Evolutionary conservation across 331 rosid species (phyloP).

Genomic region (Malus hybrid): DNA sequence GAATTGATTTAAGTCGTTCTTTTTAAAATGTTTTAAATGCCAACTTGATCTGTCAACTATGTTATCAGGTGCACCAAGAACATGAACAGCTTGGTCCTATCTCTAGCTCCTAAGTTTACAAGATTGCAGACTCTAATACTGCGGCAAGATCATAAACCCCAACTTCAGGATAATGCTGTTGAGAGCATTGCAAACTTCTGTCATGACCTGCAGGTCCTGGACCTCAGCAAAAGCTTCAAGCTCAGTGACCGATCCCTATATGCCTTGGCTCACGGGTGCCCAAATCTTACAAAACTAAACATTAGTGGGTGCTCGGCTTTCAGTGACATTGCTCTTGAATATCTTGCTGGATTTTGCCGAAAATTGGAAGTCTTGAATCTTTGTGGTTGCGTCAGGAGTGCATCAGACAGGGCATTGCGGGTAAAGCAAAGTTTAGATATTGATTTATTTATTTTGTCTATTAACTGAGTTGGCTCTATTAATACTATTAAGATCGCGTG

Average conservation of each 20-base stretch:
- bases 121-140: conserved; percentile 66
- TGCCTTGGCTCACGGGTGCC: conserved; percentile 72
- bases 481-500: background rate
- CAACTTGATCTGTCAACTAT: background rate
- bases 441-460: background rate
- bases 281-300: conserved; percentile 57
- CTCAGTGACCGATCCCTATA: conserved; percentile 66
- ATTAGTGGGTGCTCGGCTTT: conserved; percentile 88
- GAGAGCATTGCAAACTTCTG: conserved; percentile 65
- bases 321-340: conserved; percentile 66
- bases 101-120: conserved; percentile 68
- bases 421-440: conserved; percentile 16
- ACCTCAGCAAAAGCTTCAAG: conserved; percentile 94
- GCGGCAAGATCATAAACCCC: conserved; percentile 75
- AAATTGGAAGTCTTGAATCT: conserved; percentile 68
- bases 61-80: conserved; percentile 79
- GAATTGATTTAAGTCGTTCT: background rate
- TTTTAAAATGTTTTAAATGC: background rate
- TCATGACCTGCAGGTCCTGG: conserved; percentile 78
- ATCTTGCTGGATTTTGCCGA: conserved; percentile 59
- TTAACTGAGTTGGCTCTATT: background rate
- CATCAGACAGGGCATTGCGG: conserved; percentile 83
- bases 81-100: conserved; percentile 77
- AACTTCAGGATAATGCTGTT: conserved; percentile 73
- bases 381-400: conserved; percentile 75